Conservation (phyloP, 2,329 filamentous ascomycete genomes). For the Epichloe sibirici region DNA sequence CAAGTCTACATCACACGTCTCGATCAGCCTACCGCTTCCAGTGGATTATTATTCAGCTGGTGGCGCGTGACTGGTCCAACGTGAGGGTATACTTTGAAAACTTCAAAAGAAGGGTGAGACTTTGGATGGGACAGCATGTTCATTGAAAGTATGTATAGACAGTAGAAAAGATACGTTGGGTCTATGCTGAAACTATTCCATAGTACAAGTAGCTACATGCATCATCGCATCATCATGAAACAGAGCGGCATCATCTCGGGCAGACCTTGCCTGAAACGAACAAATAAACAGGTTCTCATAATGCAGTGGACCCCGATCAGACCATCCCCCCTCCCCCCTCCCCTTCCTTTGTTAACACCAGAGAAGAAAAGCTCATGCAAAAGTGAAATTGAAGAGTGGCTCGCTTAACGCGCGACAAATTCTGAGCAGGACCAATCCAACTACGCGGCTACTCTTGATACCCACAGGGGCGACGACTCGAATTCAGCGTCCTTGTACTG, state of each 20-base stretch:
- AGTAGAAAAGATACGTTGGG: no score
- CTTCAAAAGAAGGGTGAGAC: no score
- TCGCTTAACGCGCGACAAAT: background rate
- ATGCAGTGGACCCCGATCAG: background rate
- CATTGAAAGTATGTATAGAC: no score
- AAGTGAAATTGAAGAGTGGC: background rate
- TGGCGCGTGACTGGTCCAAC: no score
- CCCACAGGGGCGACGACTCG: slow-evolving; percentile 63
- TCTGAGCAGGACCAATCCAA: background rate
- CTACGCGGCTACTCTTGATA: slow-evolving; percentile 60
- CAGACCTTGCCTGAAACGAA: background rate
- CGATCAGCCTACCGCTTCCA: no score
- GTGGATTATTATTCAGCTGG: no score
- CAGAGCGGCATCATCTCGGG: background rate
- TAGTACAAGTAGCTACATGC: background rate
- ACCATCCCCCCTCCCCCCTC: no score
- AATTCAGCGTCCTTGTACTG: slow-evolving; percentile 53
- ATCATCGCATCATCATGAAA: background rate
- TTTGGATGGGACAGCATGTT: background rate
- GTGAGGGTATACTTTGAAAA: no score
- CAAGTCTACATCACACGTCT: no score
- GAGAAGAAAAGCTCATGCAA: background rate
- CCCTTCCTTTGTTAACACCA: background rate
- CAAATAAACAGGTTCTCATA: background rate
- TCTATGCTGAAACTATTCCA: background rate